A percentile compares a stretch with the other conserved stretches of the same genome.
Evolutionary conservation across 257 asterid genomes (phyloP).

Genomic region (Solanum bulbocastanum): DNA sequence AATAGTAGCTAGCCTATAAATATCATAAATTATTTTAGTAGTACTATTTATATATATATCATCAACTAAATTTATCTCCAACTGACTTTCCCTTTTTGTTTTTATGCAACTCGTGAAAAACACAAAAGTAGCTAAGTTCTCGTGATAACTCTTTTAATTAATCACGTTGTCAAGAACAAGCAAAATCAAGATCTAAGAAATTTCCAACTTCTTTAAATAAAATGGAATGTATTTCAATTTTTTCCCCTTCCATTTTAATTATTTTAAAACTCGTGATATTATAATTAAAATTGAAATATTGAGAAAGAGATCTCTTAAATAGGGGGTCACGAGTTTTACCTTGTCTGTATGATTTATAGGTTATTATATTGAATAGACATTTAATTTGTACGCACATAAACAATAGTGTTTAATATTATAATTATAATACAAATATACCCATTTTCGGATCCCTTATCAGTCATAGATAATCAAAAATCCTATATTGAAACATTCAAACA

Average conservation of each 20-base stretch:
- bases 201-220: not conserved
- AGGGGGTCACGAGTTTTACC: rapidly evolving
- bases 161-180: not conserved
- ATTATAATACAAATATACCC: not conserved
- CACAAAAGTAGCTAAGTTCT: not conserved
- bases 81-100: not conserved
- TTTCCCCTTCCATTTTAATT: not conserved
- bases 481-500: not conserved
- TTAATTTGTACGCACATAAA: too few relatives aligned
- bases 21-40: not conserved
- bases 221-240: not conserved
- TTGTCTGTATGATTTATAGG: too few relatives aligned
- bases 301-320: too few relatives aligned
- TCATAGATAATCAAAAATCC: not conserved
- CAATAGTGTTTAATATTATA: not conserved
- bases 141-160: not conserved
- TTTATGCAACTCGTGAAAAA: not conserved
- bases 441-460: not conserved
- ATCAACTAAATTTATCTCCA: not conserved
- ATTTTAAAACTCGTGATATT: not conserved
- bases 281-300: too few relatives aligned
- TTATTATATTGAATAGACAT: not conserved
- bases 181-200: not conserved
- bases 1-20: not conserved
- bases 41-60: not conserved